These are phyloP conservation scores for Grosmannia serpens DNA, from an alignment of 2,329 filamentous ascomycete genomes.

Conservation along the genomic window DNA sequence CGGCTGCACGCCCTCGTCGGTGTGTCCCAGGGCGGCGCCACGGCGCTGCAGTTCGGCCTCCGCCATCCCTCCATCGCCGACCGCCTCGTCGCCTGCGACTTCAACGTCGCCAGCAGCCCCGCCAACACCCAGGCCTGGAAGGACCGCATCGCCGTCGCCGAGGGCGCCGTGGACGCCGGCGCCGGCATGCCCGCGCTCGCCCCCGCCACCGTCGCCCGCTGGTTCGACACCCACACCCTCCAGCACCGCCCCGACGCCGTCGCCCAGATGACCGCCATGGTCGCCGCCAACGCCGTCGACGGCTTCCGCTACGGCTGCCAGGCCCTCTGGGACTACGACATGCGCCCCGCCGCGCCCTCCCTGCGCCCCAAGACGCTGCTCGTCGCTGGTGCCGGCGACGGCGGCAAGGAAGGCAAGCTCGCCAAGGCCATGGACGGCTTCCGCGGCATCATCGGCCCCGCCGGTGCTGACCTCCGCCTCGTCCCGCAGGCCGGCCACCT, in stretches of 20 bases:
- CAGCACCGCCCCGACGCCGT: constrained; percentile 33
- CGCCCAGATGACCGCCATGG: constrained; percentile 54
- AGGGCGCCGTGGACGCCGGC: constrained; percentile 40
- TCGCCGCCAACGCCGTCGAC: constrained; percentile 54
- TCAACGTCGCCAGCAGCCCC: constrained; percentile 59
- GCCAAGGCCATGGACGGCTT: constrained; percentile 73
- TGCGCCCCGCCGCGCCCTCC: constrained; percentile 41
- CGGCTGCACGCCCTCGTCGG: constrained; percentile 59
- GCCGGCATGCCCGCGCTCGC: constrained; percentile 50
- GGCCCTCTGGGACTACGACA: constrained; percentile 61
- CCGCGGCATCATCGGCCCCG: constrained; percentile 42
- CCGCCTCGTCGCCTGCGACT: constrained; percentile 72
- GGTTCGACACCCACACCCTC: constrained; percentile 56
- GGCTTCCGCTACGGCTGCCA: constrained; percentile 59
- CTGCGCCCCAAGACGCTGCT: constrained; percentile 52
- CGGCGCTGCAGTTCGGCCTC: constrained; percentile 61
- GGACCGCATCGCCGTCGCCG: constrained; percentile 59
- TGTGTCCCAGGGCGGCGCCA: constrained; percentile 73
- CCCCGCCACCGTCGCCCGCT: constrained; percentile 58
- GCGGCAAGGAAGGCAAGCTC: constrained; percentile 53
- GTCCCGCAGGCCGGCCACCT: constrained; percentile 66
- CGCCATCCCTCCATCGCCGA: constrained; percentile 56
- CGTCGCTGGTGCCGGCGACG: constrained; percentile 54
- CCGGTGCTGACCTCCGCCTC: constrained; percentile 47
- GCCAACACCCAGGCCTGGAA: constrained; percentile 72